phyloP scores from a whole-genome alignment of 257 asterid species.

The Thymus mandschuricus region DNA sequence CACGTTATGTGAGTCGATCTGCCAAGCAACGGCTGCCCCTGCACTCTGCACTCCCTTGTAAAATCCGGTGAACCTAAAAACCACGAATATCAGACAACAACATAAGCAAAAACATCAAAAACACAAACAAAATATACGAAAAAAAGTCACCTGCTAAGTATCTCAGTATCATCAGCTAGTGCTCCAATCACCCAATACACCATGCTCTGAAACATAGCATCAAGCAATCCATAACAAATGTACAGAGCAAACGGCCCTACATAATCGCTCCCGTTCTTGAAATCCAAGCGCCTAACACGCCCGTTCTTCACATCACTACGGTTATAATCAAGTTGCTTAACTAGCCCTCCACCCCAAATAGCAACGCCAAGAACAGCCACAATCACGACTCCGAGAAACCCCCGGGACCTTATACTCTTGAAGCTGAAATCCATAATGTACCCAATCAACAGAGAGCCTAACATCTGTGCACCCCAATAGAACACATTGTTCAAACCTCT shows the following conservation, averaged over 20 bases:
- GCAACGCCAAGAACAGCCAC: constrained; percentile 63
- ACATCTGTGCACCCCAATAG: constrained; percentile 85
- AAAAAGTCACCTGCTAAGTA: constrained; percentile 74
- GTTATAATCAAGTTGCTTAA: constrained; percentile 58
- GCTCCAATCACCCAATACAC: constrained; percentile 93
- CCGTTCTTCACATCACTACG: constrained; percentile 39
- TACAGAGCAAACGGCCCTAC: constrained; percentile 88
- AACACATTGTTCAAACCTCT: constrained; percentile 66
- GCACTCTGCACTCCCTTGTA: constrained; percentile 81
- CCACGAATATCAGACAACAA: background rate
- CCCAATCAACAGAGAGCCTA: constrained; percentile 71
- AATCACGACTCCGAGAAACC: constrained; percentile 30
- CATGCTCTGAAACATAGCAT: constrained; percentile 94
- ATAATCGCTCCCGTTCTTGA: constrained; percentile 65
- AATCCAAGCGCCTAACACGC: constrained; percentile 51
- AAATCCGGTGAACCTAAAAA: constrained; percentile 55
- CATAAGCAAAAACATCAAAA: background rate
- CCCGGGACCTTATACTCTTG: constrained; percentile 81
- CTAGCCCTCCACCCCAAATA: constrained; percentile 94
- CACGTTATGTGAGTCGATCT: constrained; percentile 56
- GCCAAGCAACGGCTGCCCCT: constrained; percentile 78
- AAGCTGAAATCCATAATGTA: constrained; percentile 60
- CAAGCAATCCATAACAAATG: constrained; percentile 85
- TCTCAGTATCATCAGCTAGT: constrained; percentile 84
- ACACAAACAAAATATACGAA: background rate